phyloP scores from a whole-genome alignment of 2,329 filamentous ascomycete species.

The Apiospora hydei region DNA sequence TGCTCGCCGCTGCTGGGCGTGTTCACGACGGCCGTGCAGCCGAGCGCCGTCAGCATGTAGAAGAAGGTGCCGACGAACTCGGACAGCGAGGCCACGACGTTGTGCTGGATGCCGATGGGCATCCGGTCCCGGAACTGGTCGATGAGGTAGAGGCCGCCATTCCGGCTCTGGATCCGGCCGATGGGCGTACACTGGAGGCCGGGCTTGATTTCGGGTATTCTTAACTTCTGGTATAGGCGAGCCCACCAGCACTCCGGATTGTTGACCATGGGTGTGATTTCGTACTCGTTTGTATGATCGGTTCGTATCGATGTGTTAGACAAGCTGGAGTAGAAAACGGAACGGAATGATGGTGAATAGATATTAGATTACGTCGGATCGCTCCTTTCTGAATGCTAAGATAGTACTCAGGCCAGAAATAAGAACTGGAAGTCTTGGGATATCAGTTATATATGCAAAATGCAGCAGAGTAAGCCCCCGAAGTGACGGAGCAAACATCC shows the following conservation, averaged over 20 bases:
- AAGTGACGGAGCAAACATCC: background rate
- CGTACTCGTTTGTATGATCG: background rate
- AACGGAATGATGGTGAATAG: background rate
- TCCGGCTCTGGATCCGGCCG: background rate
- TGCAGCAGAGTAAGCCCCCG: background rate
- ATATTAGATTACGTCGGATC: background rate
- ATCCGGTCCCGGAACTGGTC: conserved; percentile 22
- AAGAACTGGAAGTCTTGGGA: background rate
- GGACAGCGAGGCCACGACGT: conserved; percentile 20
- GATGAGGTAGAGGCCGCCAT: conserved; percentile 17
- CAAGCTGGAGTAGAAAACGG: background rate
- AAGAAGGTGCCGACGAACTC: conserved; percentile 25
- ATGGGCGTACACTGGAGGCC: background rate
- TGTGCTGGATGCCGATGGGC: conserved; percentile 15
- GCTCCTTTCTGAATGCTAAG: background rate
- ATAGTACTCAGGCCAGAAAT: background rate
- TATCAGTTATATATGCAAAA: background rate
- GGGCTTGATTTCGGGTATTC: background rate
- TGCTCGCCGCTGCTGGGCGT: background rate
- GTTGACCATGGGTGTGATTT: background rate
- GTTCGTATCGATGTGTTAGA: background rate
- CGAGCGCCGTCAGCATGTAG: conserved; percentile 22
- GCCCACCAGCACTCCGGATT: background rate
- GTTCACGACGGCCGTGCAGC: conserved; percentile 23
- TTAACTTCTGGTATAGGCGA: background rate